phyloP scores from a whole-genome alignment of 2,329 filamentous ascomycete genomes.

The Aspergillus novoparasiticus region DNA sequence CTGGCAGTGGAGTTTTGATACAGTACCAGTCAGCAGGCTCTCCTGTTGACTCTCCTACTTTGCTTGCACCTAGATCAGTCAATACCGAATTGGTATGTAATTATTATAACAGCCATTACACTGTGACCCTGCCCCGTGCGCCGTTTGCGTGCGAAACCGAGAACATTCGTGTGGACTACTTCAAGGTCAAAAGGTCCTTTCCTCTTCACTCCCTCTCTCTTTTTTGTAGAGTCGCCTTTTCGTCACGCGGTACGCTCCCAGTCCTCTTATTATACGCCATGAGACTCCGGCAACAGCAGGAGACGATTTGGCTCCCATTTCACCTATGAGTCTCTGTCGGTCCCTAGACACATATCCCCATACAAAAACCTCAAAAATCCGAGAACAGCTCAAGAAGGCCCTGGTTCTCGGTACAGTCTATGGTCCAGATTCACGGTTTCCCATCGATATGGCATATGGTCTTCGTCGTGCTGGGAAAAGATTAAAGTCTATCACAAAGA shows the following conservation, averaged over 20 bases:
- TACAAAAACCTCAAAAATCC: constrained; percentile 14
- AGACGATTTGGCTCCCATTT: constrained; percentile 16
- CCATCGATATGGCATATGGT: constrained; percentile 30
- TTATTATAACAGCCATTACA: constrained; percentile 5
- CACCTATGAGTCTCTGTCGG: constrained; percentile 19
- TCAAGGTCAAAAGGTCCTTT: constrained; percentile 35
- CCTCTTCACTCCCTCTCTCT: constrained; percentile 1
- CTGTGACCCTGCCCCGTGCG: constrained; percentile 34
- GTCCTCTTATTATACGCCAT: constrained; percentile 29
- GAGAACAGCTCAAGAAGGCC: constrained; percentile 7
- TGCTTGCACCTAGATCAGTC: not conserved
- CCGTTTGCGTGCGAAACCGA: constrained; percentile 28
- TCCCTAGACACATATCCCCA: constrained; percentile 12
- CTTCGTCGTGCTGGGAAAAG: constrained; percentile 33
- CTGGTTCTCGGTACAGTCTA: constrained; percentile 13
- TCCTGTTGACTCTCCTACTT: not conserved
- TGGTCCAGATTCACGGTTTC: constrained; percentile 19
- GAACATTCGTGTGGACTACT: constrained; percentile 22
- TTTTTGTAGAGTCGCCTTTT: constrained; percentile 13
- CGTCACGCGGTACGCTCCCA: constrained; percentile 30
- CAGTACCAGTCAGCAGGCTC: not conserved
- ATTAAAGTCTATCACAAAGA: constrained; percentile 32
- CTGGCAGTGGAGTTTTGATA: not conserved
- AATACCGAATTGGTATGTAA: constrained; percentile 1
- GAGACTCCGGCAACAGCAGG: constrained; percentile 20